Evolutionary conservation across 371 early-diverging fungal species (phyloP).

Genomic region (Synchytrium microbalum): DNA sequence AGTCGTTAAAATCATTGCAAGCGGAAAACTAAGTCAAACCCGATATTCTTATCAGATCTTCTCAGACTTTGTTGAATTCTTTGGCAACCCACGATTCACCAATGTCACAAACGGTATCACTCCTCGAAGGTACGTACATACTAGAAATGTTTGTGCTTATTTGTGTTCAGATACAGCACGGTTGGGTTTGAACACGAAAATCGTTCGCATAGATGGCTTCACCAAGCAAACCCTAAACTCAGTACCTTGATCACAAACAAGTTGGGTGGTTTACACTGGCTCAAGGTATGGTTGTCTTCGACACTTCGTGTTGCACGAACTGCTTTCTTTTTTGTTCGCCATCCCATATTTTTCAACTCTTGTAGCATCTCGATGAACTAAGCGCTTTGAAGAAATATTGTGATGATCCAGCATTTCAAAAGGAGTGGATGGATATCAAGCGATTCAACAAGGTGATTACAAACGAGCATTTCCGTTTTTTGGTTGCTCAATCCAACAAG

Average conservation of each 20-base stretch:
- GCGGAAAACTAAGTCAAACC: not conserved
- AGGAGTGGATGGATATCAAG: conserved; percentile 78
- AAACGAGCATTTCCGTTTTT: too few relatives aligned
- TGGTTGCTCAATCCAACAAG: conserved; percentile 2
- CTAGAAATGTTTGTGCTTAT: conserved; percentile 3
- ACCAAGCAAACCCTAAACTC: conserved; percentile 83
- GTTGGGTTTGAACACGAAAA: conserved; percentile 6
- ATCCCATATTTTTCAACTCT: too few relatives aligned
- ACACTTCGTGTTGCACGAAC: too few relatives aligned
- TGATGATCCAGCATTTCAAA: conserved; percentile 59
- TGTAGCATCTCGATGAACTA: conserved; percentile 44
- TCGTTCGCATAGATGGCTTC: conserved; percentile 65
- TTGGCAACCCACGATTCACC: conserved; percentile 73
- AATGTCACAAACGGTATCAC: conserved; percentile 93
- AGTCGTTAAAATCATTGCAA: conserved; percentile 1
- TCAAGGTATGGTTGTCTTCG: too few relatives aligned
- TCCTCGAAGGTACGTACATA: conserved; percentile 43
- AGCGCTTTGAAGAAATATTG: conserved; percentile 50
- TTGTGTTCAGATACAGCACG: not conserved
- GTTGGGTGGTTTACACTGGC: conserved; percentile 63
- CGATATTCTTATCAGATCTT: conserved; percentile 47
- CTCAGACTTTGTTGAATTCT: conserved; percentile 74
- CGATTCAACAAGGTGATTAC: conserved; percentile 58
- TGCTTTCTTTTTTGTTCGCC: too few relatives aligned
- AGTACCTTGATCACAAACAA: conserved; percentile 65